Conservation (phyloP, 2,329 filamentous ascomycete genomes). For the Colletotrichum nymphaeae region DNA sequence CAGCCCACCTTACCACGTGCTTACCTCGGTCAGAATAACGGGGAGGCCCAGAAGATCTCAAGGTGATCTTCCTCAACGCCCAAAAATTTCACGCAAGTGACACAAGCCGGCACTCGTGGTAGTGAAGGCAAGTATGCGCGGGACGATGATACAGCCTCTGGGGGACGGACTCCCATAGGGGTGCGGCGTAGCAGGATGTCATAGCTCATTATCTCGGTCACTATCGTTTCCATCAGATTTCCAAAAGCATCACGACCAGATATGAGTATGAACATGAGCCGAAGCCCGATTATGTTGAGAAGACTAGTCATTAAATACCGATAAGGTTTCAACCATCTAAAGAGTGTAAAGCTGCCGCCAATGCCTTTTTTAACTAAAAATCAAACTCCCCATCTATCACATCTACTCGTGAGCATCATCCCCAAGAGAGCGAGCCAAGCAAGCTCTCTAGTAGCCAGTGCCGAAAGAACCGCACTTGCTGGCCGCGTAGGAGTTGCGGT, state of each 20-base stretch:
- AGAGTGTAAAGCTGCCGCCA: constrained; percentile 11
- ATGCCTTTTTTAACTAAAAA: neutral
- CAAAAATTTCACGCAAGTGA: neutral
- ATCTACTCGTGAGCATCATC: neutral
- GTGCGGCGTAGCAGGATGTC: no score
- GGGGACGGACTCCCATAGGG: no score
- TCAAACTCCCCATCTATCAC: constrained; percentile 8
- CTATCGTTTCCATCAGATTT: neutral
- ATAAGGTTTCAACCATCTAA: constrained; percentile 2
- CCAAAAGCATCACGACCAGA: no score
- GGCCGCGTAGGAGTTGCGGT: constrained; percentile 49
- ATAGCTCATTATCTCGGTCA: no score
- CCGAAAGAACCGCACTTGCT: constrained; percentile 55
- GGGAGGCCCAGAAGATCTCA: no score
- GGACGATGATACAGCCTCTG: no score
- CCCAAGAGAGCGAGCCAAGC: neutral
- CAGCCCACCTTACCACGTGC: neutral
- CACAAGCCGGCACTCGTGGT: neutral
- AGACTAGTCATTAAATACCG: constrained; percentile 28
- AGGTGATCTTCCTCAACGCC: no score
- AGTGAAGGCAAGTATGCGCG: neutral
- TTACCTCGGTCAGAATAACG: no score
- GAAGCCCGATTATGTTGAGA: neutral
- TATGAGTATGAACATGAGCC: neutral
- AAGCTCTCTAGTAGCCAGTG: constrained; percentile 32